A percentile compares a stretch with the other conserved stretches of the same genome.
Evolutionary conservation across 768 basidiomycete species (phyloP).

Genomic region (Suillus clintonianus): DNA sequence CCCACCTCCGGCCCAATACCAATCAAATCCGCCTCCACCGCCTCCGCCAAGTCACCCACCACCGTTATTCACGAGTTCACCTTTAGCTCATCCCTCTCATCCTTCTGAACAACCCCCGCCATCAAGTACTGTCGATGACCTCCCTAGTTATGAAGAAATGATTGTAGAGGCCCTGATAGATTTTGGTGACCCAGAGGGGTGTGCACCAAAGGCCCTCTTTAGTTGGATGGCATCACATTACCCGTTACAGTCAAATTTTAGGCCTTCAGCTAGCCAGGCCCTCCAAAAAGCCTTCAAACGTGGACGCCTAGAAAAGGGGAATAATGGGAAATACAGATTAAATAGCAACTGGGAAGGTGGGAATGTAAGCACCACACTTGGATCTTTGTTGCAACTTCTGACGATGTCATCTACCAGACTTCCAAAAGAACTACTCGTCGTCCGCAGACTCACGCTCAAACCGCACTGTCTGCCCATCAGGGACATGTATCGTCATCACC

Average conservation of each 20-base stretch:
- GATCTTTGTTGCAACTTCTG: background rate
- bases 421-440: conserved; percentile 77
- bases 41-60: conserved; percentile 30
- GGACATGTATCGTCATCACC: conserved; percentile 42
- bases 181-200: conserved; percentile 69
- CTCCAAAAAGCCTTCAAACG: conserved; percentile 84
- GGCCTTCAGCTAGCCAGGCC: conserved; percentile 88
- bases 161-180: conserved; percentile 78
- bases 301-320: conserved; percentile 76
- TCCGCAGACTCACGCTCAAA: conserved; percentile 55
- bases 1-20: conserved; percentile 31
- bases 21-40: conserved; percentile 32
- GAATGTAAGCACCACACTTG: conserved; percentile 50
- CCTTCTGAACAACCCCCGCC: conserved; percentile 21
- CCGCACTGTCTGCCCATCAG: conserved; percentile 30
- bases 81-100: conserved; percentile 23
- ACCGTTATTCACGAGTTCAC: conserved; percentile 20
- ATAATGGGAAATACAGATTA: conserved; percentile 72
- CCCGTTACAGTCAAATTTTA: conserved; percentile 85
- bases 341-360: conserved; percentile 83
- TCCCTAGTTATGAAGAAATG: conserved; percentile 92
- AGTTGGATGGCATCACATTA: conserved; percentile 82
- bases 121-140: conserved; percentile 42
- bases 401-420: conserved; percentile 46
- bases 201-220: conserved; percentile 81